phyloP scores from a whole-genome alignment of 2,329 filamentous ascomycete genomes.

The Ophiostoma australiae region DNA sequence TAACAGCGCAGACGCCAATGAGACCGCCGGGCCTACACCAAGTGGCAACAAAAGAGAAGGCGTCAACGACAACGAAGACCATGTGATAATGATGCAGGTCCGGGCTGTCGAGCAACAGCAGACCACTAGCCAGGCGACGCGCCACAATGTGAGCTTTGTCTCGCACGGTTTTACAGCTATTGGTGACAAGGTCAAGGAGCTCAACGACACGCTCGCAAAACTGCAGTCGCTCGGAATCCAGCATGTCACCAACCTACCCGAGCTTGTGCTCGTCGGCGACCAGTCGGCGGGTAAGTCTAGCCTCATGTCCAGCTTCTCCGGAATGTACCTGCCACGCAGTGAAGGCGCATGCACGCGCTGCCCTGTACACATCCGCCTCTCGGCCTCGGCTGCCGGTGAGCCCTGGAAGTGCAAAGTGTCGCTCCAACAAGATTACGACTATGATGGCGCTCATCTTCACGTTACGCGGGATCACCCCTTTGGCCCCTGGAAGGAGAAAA shows the following conservation, averaged over 20 bases:
- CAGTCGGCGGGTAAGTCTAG: constrained; percentile 80
- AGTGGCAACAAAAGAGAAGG: constrained; percentile 16
- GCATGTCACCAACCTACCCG: constrained; percentile 65
- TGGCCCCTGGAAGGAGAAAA: constrained; percentile 59
- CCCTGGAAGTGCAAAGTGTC: constrained; percentile 65
- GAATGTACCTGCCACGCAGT: constrained; percentile 65
- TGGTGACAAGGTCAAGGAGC: constrained; percentile 57
- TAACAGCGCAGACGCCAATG: constrained; percentile 27
- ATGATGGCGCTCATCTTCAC: constrained; percentile 21
- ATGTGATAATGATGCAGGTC: constrained; percentile 32
- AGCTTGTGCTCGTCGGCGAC: constrained; percentile 78
- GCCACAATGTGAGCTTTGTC: constrained; percentile 31
- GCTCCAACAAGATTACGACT: constrained; percentile 57
- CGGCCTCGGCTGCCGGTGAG: constrained; percentile 40
- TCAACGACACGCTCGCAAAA: constrained; percentile 61
- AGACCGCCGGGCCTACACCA: constrained; percentile 28
- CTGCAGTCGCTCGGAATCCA: constrained; percentile 70
- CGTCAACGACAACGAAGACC: constrained; percentile 28
- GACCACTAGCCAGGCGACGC: background rate
- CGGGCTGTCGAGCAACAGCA: constrained; percentile 23
- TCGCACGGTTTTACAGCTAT: constrained; percentile 49
- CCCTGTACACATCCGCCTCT: constrained; percentile 72
- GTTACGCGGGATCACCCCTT: constrained; percentile 52
- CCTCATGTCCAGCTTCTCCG: constrained; percentile 59
- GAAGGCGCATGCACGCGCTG: constrained; percentile 74